Percentiles rank a stretch among this genome's conserved stretches.
These are phyloP conservation scores for Meyerozyma smithsonii DNA, from an alignment of 1,139 yeast genomes.

Conservation along the genomic window DNA sequence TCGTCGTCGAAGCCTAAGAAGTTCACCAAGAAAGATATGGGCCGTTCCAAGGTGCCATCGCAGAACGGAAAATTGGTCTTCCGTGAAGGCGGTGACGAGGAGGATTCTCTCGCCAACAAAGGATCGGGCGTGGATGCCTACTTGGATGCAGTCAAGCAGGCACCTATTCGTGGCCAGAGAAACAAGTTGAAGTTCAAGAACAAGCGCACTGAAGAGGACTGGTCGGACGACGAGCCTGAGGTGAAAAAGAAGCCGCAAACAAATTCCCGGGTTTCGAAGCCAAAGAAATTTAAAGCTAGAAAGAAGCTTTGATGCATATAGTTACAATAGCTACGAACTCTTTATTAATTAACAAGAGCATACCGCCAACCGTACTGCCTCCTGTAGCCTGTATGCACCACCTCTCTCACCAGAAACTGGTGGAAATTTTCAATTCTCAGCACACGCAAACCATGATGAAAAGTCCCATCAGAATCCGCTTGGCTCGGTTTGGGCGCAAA, in stretches of 20 bases:
- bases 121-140: constrained; percentile 80
- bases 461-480: constrained; percentile 55
- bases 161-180: constrained; percentile 89
- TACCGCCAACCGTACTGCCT: not conserved
- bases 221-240: constrained; percentile 46
- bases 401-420: not conserved
- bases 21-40: constrained; percentile 38
- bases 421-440: not conserved
- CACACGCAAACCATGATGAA: not conserved
- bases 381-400: not conserved
- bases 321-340: not conserved
- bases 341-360: no score
- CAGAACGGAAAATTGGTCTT: constrained; percentile 53
- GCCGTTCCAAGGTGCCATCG: constrained; percentile 4
- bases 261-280: constrained; percentile 31
- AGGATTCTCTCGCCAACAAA: constrained; percentile 47
- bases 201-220: constrained; percentile 48
- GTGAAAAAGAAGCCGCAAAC: constrained; percentile 14
- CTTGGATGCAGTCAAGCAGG: constrained; percentile 86
- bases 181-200: constrained; percentile 85
- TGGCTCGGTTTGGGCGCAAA: constrained; percentile 89
- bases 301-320: constrained; percentile 42
- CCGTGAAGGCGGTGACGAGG: constrained; percentile 37
- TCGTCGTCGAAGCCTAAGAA: constrained; percentile 78
- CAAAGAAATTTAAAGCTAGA: constrained; percentile 51